These are phyloP conservation scores for Pseudophaeomoniella oleicola DNA, from an alignment of 2,329 filamentous ascomycete species.

Conservation along the genomic window DNA sequence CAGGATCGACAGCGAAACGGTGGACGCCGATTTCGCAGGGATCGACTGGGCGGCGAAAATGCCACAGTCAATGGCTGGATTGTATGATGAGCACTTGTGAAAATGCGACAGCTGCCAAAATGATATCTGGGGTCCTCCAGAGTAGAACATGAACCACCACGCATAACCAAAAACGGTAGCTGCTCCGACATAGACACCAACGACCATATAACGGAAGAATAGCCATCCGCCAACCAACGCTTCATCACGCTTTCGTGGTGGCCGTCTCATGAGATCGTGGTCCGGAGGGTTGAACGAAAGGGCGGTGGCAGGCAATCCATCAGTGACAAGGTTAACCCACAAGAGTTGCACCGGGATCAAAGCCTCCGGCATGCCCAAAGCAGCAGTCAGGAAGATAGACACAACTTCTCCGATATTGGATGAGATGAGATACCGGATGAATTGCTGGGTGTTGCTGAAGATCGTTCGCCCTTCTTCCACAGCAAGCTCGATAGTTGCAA, in stretches of 20 bases:
- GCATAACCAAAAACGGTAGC: slow-evolving; percentile 94
- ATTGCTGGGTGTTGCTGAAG: slow-evolving; percentile 99
- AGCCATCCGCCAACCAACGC: slow-evolving; percentile 87
- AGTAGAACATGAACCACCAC: slow-evolving; percentile 99
- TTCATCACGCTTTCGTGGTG: slow-evolving; percentile 84
- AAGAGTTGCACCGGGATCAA: slow-evolving; percentile 92
- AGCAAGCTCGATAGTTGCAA: slow-evolving; percentile 89
- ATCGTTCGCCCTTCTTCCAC: slow-evolving; percentile 96
- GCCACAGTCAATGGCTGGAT: slow-evolving; percentile 76
- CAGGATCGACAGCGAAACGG: slow-evolving; percentile 75
- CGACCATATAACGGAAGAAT: slow-evolving; percentile 93
- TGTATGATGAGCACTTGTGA: slow-evolving; percentile 76
- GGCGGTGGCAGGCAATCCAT: slow-evolving; percentile 89
- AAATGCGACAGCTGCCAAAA: slow-evolving; percentile 87
- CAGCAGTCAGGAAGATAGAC: slow-evolving; percentile 94
- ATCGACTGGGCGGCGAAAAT: slow-evolving; percentile 75
- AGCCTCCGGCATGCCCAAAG: slow-evolving; percentile 92
- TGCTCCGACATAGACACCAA: slow-evolving; percentile 85
- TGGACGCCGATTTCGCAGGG: slow-evolving; percentile 71
- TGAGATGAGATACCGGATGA: slow-evolving; percentile 97
- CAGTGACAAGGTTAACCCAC: slow-evolving; percentile 97
- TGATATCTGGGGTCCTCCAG: slow-evolving; percentile 74
- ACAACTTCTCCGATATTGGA: slow-evolving; percentile 99
- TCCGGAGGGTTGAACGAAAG: slow-evolving; percentile 98
- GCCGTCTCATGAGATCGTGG: slow-evolving; percentile 90